Evolutionary conservation across 2,329 filamentous ascomycete genomes (phyloP), one percentile per base, ranked within the genome.

Genomic region (Cryoendolithus antarcticus): DNA sequence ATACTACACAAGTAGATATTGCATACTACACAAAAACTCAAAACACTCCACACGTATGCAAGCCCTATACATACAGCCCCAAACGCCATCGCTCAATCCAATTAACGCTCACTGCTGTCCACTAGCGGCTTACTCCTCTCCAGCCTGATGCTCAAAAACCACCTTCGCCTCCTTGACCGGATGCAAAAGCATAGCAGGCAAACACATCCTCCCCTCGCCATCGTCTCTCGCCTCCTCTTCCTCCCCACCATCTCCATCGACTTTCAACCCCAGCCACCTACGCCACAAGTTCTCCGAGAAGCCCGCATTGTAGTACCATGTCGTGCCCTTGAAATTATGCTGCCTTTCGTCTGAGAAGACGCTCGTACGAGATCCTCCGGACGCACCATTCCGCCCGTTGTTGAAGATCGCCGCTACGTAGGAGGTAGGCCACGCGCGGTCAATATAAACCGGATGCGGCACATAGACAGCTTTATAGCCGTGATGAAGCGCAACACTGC

Each of bases 391-490:
- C 3, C 67, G 57, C 0, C 71, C 71, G 33, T 69, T 70, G 50
- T 75, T 75, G 56, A 73, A 72, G 30, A 72, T 68, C 3, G 67
- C 65, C 1, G 70, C 65, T 4, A 74, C 61, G 45, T 74, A 74
- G 9, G 62, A 59, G 0, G 67, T 64, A 0, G 71, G 70, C 72
- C 71, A 75, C 29, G 65, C 61, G 3, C 70, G 67, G 50, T 75
- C 72, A 27, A 74, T 66, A 52, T 70, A 74, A 9, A 74, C 69
- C 0, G 72, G 70, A 35, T 75, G 71, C 1, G 72, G 72, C 2
- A 67, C 69, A 50, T 80, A 84, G 1, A 84, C 78, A 13, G 80
- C 82, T 61, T 88, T 88, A 51, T 85, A 67, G 1, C 82, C 82
- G 52, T 84, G 82, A 49, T 86, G 82, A 4, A 88, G 65, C 0